Base-by-base conservation (phyloP, 805 yeast species). In the Candida hungchunana region DNA sequence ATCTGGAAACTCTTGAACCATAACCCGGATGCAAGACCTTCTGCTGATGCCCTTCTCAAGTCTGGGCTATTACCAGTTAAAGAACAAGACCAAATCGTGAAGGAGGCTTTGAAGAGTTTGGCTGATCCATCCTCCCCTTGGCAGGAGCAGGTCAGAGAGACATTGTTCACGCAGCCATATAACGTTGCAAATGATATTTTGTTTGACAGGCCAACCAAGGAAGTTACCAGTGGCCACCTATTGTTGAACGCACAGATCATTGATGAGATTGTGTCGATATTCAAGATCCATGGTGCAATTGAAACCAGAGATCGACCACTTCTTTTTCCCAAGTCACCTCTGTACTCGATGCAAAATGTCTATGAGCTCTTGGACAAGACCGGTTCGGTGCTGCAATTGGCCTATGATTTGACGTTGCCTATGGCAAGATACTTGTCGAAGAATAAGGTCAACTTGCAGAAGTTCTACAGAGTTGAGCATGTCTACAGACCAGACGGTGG, bases 101-200 rank as follows among this genome's bases (percentile, higher is more conserved):
- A 85, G 52, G 95, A 88, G 51, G 96, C 96, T 0, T 65, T 93
- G 45, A 77, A 79, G 46, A 84, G 88, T 19, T 61, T 93, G 39
- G 82, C 95, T 0, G 89, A 88, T 56, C 90, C 96, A 0, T 78
- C 93, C 1, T 85, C 96, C 0, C 89, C 95, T 1, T 88, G 96
- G 94, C 93, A 89, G 46, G 85, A 79, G 44, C 95, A 88, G 56
- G 96, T 93, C 0, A 73, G 96, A 52, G 83, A 82, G 36, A 82
- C 93, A 0, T 62, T 93, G 23, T 93, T 93, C 58, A 70, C 83
- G 12, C 94, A 86, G 49, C 88, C 96, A 0, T 82, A 87, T 50
- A 80, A 81, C 58, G 69, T 84, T 40, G 95, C 95, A 0, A 79
- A 81, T 46, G 96, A 87, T 56, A 73, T 87, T 11, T 65, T 93